A percentile compares a stretch with the other conserved stretches of the same genome.
Evolutionary conservation across 108 stramenopile species (phyloP).

Genomic region (Hondaea fermentalgiana): DNA sequence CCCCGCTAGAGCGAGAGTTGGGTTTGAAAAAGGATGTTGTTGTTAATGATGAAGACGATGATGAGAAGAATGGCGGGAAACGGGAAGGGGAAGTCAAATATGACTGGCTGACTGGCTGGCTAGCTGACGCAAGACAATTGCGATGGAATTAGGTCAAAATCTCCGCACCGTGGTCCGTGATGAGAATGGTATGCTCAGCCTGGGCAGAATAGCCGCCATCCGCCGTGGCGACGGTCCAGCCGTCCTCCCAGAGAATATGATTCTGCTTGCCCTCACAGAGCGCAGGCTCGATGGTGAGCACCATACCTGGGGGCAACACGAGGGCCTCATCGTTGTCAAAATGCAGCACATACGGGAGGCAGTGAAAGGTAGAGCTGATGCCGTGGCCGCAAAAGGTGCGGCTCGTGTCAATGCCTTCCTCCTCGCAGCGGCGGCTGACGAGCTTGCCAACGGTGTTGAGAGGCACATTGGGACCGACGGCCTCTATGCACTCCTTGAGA

Average conservation of each 20-base stretch:
- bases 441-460: constrained; percentile 86
- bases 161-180: constrained; percentile 81
- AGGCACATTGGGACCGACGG: constrained; percentile 53
- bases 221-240: constrained; percentile 86
- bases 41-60: no score
- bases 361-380: constrained; percentile 83
- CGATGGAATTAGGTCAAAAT: constrained; percentile 64
- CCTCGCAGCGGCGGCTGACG: constrained; percentile 69
- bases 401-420: constrained; percentile 65
- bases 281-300: constrained; percentile 99
- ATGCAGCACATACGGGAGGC: constrained; percentile 85
- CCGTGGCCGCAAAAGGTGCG: constrained; percentile 89
- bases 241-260: constrained; percentile 81
- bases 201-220: constrained; percentile 87
- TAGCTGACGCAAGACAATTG: background rate
- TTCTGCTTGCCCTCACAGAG: constrained; percentile 81
- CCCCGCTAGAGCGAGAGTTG: no score
- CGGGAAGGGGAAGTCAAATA: no score
- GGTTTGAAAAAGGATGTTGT: no score
- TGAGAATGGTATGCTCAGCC: constrained; percentile 93
- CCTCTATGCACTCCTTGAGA: constrained; percentile 37
- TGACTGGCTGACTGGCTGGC: background rate
- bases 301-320: constrained; percentile 76
- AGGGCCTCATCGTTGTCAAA: constrained; percentile 71
- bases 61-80: no score